These are phyloP conservation scores for Hemileia vastatrix DNA, from an alignment of 1,284 basidiomycete species.

Conservation along the genomic window DNA sequence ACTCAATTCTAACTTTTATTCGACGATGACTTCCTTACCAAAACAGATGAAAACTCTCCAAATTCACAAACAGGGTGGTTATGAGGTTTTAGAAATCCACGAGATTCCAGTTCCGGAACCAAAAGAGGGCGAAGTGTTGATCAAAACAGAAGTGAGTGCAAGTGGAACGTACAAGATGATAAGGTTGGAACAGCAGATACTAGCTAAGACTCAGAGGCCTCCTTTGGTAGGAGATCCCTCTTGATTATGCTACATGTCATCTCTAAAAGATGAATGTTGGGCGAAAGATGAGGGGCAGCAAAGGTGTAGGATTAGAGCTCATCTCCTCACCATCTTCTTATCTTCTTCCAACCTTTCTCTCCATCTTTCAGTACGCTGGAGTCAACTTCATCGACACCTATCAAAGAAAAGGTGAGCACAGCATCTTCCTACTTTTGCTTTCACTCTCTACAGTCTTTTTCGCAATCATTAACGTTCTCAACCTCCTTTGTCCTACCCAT, in stretches of 20 bases:
- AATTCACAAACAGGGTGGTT: conserved; percentile 55
- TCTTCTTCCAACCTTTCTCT: not conserved
- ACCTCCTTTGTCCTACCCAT: not conserved
- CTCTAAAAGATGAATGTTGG: too few relatives aligned
- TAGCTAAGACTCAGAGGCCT: not conserved
- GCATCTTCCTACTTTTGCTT: conserved; percentile 27
- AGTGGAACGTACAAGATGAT: not conserved
- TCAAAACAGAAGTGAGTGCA: conserved; percentile 64
- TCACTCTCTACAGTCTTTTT: conserved; percentile 2
- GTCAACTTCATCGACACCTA: conserved; percentile 62
- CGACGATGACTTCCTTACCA: too few relatives aligned
- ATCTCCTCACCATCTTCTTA: not conserved
- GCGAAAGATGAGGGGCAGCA: too few relatives aligned
- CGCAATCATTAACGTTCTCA: conserved; percentile 25
- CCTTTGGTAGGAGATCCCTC: too few relatives aligned
- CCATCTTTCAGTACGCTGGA: not conserved
- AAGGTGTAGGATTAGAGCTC: not conserved
- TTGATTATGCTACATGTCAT: too few relatives aligned
- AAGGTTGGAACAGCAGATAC: not conserved
- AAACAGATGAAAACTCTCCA: conserved; percentile 32
- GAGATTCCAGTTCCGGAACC: conserved; percentile 57
- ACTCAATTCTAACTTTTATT: too few relatives aligned
- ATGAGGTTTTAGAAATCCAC: conserved; percentile 65
- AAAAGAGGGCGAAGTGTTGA: conserved; percentile 58
- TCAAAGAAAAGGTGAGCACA: conserved; percentile 49